These are phyloP conservation scores for Dothistroma septosporum DNA, from an alignment of 2,329 filamentous ascomycete species.

Conservation along the genomic window DNA sequence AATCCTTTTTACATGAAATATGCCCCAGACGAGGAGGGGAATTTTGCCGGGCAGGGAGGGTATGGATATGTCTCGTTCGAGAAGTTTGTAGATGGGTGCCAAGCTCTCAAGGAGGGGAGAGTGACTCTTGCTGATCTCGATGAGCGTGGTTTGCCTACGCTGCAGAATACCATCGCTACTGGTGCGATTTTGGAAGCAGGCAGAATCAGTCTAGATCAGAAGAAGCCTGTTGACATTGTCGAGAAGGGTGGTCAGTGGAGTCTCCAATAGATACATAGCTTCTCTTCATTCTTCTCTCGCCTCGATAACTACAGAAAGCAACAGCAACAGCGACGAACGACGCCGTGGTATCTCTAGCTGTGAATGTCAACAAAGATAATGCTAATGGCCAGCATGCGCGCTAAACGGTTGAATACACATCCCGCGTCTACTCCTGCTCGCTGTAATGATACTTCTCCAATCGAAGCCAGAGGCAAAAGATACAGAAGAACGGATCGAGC, in stretches of 20 bases:
- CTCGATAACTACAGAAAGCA: background rate
- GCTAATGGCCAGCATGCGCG: background rate
- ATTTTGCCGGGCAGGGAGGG: constrained; percentile 84
- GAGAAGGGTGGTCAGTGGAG: constrained; percentile 64
- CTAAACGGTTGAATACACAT: background rate
- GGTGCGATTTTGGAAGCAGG: constrained; percentile 90
- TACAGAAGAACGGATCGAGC: background rate
- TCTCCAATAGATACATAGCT: constrained; percentile 47
- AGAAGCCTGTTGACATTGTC: constrained; percentile 69
- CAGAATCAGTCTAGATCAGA: constrained; percentile 77
- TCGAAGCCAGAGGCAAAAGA: background rate
- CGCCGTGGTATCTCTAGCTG: background rate
- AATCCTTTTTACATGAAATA: constrained; percentile 57
- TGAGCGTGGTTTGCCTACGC: constrained; percentile 72
- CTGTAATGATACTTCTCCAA: background rate
- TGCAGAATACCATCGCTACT: constrained; percentile 85
- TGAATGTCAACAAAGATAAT: background rate
- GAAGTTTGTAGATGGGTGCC: constrained; percentile 89
- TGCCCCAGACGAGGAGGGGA: constrained; percentile 58
- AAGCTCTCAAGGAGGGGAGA: constrained; percentile 68
- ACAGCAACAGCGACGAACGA: background rate
- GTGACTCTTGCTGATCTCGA: constrained; percentile 73
- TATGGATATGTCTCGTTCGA: constrained; percentile 94
- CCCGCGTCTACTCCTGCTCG: background rate
- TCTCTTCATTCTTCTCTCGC: background rate